Base-by-base conservation (phyloP, 2,329 filamentous ascomycete genomes). In the Chaetomium olivaceum region DNA sequence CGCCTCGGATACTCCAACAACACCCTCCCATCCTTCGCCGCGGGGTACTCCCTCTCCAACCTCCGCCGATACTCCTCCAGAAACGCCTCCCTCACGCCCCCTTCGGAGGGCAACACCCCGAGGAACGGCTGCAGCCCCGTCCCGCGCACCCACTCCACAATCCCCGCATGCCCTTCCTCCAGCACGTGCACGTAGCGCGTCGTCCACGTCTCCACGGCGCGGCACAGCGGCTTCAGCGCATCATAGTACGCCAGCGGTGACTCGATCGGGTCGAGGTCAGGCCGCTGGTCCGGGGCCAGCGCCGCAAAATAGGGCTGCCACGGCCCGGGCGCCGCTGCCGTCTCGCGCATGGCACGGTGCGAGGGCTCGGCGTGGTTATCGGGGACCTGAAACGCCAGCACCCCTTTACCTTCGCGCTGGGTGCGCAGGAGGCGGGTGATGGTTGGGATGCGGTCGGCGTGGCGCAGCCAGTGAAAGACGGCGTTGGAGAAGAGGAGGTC, bases 101-200 rank as follows among this genome's bases (percentile, higher is more conserved):
- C 70, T 1, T 75, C 60, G 3, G 9, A 73, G 0, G 73, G 69
- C 46, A 88, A 75, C 3, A 78, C 76, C 55, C 86, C 78, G 62
- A 88, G 61, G 69, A 80, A 88, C 0, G 86, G 86, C 69, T 80
- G 77, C 69, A 88, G 71, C 0, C 84, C 86, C 0, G 84, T 86
- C 0, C 83, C 82, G 68, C 81, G 83, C 3, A 88, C 82, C 86
- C 86, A 88, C 72, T 87, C 85, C 6, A 87, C 81, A 51, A 88
- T 82, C 1, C 78, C 81, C 14, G 11, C 31, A 8, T 36, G 33
- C 19, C 39, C 39, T 1, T 21, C 61, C 3, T 46, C 61, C 52
- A 66, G 46, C 58, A 54, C 64, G 36, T 63, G 64, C 31, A 58
- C 52, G 67, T 88, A 88, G 50, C 75, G 72, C 1, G 83, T 84